Base-by-base conservation (phyloP, 2,329 filamentous ascomycete genomes). In the Trichophyton verrucosum region DNA sequence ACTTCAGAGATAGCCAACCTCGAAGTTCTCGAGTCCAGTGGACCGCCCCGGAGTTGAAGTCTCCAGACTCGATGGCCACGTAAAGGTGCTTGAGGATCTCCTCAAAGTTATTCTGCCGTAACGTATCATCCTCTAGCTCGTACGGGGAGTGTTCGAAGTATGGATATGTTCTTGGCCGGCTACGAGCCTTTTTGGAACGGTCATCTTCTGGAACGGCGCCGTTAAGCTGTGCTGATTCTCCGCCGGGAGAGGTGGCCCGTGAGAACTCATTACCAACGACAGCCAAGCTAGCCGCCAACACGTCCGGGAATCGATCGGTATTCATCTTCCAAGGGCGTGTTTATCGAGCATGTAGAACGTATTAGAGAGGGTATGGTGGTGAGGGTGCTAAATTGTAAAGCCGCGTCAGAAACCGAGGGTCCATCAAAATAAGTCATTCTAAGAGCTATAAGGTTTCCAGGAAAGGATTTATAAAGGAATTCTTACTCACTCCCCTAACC, bases 1-100 rank as follows among this genome's bases (percentile, higher is more conserved):
- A 99, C 80, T 99, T 99, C 74, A 99, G 84, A 60, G 87, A 88
- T 66, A 99, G 81, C 94, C 95, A 99, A 74, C 88, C 89, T 71
- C 91, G 85, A 56, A 99, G 86, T 81, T 99, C 94, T 66, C 92
- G 86, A 15, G 94, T 96, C 94, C 94, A 99, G 75, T 99, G 92
- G 63, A 96, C 81, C 30, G 92, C 94, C 38, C 94, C 94, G 0
- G 92, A 89, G 24, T 88, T 86, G 74, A 97, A 97, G 74, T 99
- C 94, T 66, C 96, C 91, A 2, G 94, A 87, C 71, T 91, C 87
- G 65, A 99, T 81, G 61, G 92, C 84, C 67, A 96, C 89, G 73
- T 96, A 97, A 33, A 99, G 86, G 70, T 96, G 89, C 73, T 91
- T 94, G 67, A 97, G 81, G 68, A 96, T 97, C 71, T 91, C 89